Conservation (phyloP, 108 stramenopile genomes). For the Nitzschia palea region DNA sequence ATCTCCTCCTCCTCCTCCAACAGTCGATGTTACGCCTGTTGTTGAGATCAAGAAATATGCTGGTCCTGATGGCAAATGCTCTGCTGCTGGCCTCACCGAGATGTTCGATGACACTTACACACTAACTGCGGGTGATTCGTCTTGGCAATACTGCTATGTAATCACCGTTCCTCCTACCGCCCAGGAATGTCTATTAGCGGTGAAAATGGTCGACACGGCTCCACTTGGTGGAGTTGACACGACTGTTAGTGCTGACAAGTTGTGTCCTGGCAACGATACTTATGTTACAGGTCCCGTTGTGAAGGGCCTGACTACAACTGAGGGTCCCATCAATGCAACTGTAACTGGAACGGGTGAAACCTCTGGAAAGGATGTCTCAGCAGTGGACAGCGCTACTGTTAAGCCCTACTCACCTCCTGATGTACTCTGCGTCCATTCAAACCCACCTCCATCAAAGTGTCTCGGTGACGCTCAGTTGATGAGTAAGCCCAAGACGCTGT, state of each 20-base stretch:
- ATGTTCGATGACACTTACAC: neutral
- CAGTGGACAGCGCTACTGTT: neutral
- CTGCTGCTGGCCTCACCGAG: neutral
- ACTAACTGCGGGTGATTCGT: neutral
- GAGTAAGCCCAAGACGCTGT: too few species aligned
- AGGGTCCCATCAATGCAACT: neutral
- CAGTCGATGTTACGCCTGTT: too few species aligned
- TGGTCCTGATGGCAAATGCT: neutral
- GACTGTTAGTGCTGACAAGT: neutral
- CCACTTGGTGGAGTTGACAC: neutral
- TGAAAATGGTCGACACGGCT: neutral
- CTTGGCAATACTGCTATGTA: neutral
- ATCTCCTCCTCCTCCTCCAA: too few species aligned
- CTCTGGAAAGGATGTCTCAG: neutral
- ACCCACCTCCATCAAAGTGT: too few species aligned
- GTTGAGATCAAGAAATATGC: conserved; percentile 4
- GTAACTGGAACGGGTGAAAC: neutral
- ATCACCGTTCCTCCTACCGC: neutral
- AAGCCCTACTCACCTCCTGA: too few species aligned
- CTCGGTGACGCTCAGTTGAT: too few species aligned
- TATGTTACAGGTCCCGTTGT: neutral
- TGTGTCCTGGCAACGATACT: neutral
- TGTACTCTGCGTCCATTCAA: too few species aligned
- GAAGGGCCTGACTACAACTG: neutral
- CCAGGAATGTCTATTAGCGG: neutral